These are phyloP conservation scores for Talaromyces nanjingensis DNA, from an alignment of 495 filamentous ascomycete species.

Conservation along the genomic window DNA sequence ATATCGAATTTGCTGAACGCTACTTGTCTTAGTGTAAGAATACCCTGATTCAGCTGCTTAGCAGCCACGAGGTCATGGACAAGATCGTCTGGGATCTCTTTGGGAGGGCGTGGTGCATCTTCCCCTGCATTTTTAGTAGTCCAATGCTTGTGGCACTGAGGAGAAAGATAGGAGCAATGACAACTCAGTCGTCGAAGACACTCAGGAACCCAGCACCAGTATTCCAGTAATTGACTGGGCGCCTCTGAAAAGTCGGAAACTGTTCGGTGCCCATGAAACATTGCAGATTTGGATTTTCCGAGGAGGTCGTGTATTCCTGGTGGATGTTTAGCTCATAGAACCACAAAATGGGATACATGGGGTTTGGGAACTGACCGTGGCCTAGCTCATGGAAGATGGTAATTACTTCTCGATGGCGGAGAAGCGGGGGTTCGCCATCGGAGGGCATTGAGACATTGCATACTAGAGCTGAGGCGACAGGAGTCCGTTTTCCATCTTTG, in stretches of 20 bases:
- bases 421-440: no score
- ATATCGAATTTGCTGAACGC: conserved; percentile 74
- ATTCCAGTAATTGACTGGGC: conserved; percentile 67
- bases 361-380: conserved; percentile 37
- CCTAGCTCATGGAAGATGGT: conserved; percentile 70
- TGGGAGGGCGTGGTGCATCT: no score
- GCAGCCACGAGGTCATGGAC: conserved; percentile 54
- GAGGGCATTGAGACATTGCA: conserved; percentile 66
- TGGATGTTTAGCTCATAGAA: neutral
- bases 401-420: conserved; percentile 64
- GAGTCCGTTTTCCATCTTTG: conserved; percentile 49
- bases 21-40: conserved; percentile 60
- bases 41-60: conserved; percentile 61
- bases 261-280: conserved; percentile 63
- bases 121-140: conserved; percentile 33
- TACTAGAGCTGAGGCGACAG: conserved; percentile 62
- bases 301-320: conserved; percentile 62
- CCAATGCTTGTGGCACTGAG: conserved; percentile 51
- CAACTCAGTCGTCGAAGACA: conserved; percentile 56
- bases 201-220: conserved; percentile 67
- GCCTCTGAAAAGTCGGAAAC: conserved; percentile 68
- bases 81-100: conserved; percentile 54
- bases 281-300: conserved; percentile 55
- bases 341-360: neutral
- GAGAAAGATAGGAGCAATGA: conserved; percentile 57